Percentiles rank a stretch among this genome's conserved stretches.
Conservation (phyloP, 1,284 basidiomycete species). For the Microbotryomycetes sp. region DNA sequence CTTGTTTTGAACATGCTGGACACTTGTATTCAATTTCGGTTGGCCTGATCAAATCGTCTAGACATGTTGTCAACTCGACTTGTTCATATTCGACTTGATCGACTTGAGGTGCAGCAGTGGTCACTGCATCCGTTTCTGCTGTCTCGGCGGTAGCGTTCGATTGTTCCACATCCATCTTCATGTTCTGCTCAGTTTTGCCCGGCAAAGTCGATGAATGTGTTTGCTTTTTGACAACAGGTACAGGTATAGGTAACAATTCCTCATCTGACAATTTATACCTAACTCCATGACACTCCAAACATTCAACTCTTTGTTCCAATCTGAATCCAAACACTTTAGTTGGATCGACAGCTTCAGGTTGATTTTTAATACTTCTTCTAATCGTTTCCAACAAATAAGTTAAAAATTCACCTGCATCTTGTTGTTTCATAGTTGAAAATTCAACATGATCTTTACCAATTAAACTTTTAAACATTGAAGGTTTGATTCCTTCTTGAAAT, state of each 20-base stretch:
- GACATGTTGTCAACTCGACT: conserved; percentile 61
- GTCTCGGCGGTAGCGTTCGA: conserved; percentile 36
- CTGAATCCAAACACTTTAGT: conserved; percentile 74
- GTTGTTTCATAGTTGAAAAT: conserved; percentile 94
- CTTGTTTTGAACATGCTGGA: conserved; percentile 57
- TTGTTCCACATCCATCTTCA: conserved; percentile 36
- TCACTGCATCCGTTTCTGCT: not conserved
- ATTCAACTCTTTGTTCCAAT: conserved; percentile 79
- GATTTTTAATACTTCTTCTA: conserved; percentile 56
- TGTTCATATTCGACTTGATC: conserved; percentile 62
- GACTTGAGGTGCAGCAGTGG: conserved; percentile 46
- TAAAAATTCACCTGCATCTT: conserved; percentile 95
- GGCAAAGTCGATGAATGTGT: too few species aligned
- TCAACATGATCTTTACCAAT: conserved; percentile 90
- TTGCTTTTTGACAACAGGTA: conserved; percentile 59
- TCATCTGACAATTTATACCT: conserved; percentile 72
- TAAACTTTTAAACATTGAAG: conserved; percentile 77
- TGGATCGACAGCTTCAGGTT: conserved; percentile 51
- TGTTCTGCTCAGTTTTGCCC: not conserved
- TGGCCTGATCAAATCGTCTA: conserved; percentile 59
- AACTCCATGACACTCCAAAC: conserved; percentile 74
- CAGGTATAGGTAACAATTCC: conserved; percentile 72
- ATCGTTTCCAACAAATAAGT: conserved; percentile 68
- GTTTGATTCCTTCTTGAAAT: conserved; percentile 83
- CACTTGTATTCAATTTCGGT: conserved; percentile 66